A percentile compares a stretch with the other conserved stretches of the same genome.
Evolutionary conservation across 805 yeast genomes (phyloP).

Genomic region (Millerago galiae): DNA sequence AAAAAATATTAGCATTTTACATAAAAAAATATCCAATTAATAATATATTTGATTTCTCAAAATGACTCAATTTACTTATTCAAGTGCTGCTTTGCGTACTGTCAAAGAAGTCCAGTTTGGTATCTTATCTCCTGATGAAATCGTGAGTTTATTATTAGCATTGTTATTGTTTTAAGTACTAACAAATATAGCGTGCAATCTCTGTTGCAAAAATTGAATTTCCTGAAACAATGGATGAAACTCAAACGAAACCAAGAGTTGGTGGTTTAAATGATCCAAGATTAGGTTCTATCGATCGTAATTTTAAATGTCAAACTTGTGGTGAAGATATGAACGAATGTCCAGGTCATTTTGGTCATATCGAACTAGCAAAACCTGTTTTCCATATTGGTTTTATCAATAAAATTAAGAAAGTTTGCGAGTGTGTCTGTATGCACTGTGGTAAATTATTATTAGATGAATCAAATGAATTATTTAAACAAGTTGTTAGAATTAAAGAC

Average conservation of each 20-base stretch:
- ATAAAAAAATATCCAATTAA: background rate
- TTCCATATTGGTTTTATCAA: conserved; percentile 95
- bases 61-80: conserved; percentile 70
- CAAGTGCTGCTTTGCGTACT: conserved; percentile 97
- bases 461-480: conserved; percentile 60
- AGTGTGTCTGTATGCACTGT: conserved; percentile 97
- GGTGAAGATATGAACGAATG: conserved; percentile 99
- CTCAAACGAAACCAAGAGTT: conserved; percentile 88
- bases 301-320: conserved; percentile 97
- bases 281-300: conserved; percentile 94
- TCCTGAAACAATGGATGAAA: conserved; percentile 99
- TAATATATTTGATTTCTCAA: conserved; percentile 7
- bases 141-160: conserved; percentile 31
- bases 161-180: conserved; percentile 5
- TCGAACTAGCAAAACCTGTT: conserved; percentile 96
- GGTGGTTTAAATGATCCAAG: conserved; percentile 98
- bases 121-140: conserved; percentile 93
- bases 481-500: conserved; percentile 82
- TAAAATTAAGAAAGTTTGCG: conserved; percentile 91
- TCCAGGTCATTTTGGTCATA: conserved; percentile 99
- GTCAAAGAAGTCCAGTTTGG: conserved; percentile 99
- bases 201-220: conserved; percentile 97
- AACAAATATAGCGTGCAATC: conserved; percentile 63
- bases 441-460: conserved; percentile 91
- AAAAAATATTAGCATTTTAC: conserved; percentile 5